phyloP scores from a whole-genome alignment of 148 eudicot genomes.

The Gaultheria prostrata region DNA sequence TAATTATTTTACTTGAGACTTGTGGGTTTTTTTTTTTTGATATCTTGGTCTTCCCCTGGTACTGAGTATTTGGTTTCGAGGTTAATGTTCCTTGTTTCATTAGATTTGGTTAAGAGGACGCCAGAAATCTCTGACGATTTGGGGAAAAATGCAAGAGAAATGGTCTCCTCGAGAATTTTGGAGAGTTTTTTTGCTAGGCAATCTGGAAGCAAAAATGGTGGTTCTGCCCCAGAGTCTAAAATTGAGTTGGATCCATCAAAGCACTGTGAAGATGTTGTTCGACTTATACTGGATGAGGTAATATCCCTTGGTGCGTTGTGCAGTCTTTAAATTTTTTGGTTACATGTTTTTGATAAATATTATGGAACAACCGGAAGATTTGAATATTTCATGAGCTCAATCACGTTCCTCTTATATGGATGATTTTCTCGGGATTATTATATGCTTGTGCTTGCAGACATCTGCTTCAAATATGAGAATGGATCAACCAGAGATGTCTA shows the following conservation, averaged over 20 bases:
- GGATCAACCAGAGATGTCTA: constrained; percentile 31
- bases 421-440: background rate
- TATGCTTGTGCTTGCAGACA: constrained; percentile 24
- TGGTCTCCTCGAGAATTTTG: constrained; percentile 50
- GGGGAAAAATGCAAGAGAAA: constrained; percentile 53
- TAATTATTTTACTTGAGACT: background rate
- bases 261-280: constrained; percentile 47
- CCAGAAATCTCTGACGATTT: constrained; percentile 35
- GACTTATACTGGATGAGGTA: constrained; percentile 40
- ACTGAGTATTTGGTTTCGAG: constrained; percentile 4
- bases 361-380: background rate
- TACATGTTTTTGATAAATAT: background rate
- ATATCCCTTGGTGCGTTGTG: background rate
- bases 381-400: background rate
- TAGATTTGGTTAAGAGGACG: constrained; percentile 46
- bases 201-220: constrained; percentile 19
- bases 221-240: constrained; percentile 15
- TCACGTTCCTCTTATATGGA: background rate
- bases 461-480: constrained; percentile 27
- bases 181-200: constrained; percentile 38
- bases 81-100: constrained; percentile 10
- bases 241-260: constrained; percentile 36
- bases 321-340: background rate
- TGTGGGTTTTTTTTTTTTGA: background rate
- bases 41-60: background rate